Evolutionary conservation across 1,284 basidiomycete genomes (phyloP), one percentile per base, ranked within the genome.

Genomic region (Flammula alnicola): DNA sequence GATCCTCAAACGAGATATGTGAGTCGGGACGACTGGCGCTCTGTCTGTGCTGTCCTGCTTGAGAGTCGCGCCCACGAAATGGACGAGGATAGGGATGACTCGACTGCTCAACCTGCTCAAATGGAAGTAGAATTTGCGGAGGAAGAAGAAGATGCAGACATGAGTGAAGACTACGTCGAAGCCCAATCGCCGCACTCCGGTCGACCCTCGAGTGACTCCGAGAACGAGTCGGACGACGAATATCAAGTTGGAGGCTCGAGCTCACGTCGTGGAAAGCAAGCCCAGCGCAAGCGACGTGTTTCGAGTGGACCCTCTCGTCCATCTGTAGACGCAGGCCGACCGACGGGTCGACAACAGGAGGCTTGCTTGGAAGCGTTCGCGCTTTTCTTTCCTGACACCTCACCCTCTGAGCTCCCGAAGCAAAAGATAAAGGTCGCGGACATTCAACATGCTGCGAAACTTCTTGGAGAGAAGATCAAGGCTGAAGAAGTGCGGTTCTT

Each of bases 1-100:
- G 55, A 55, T 30, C 52, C 46, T 8, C 63, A 68, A 51, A 57
- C 45, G 46, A 59, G 44, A 36, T 63, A 65, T 38, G 78, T 90
- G 19, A 78, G 73, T 55, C 70, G 75, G 41, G 80, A 81, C 30
- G 88, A 90, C 61, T 91, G 86, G 86, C 76, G 85, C 29, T 76
- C 86, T 12, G 84, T 91, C 6, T 91, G 88, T 62, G 79, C 84
- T 10, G 83, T 83, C 2, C 67, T 91, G 3, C 70, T 89, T 5
- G 81, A 81, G 51, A 52, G 72, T 25, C 58, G 58, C 16, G 55
- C 59, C 6, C 60, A 62, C 14, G 63, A 63, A 22, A 58, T 62
- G 16, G 67, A 66, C n/a, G 62, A 54, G 19, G 70, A 68, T 7
- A 59, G 62, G 5, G 55, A 50, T 7, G 63, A 16, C 37, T 14